Base-by-base conservation (phyloP, 495 filamentous ascomycete species). In the Parathielavia appendiculata region DNA sequence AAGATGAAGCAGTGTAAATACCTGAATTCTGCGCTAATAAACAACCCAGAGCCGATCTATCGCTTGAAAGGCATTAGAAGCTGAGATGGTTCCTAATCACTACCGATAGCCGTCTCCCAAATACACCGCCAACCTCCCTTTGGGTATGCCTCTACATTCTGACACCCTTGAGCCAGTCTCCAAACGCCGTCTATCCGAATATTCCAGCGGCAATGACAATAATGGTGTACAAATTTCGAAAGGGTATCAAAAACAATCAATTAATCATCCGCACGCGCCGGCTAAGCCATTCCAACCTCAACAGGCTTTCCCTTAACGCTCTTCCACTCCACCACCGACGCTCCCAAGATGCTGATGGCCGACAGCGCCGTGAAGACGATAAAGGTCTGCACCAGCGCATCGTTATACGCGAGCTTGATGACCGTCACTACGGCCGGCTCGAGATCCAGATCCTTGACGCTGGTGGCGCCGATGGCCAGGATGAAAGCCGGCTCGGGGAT, bases 261-360 rank as follows among this genome's bases (percentile, higher is more conserved):
- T n/a, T 36, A 0, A 47, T 16, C 1, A 39, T 26, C 26, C 43
- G 23, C 17, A 34, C 3, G 9, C 36, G 5, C 4, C 39, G n/a
- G 22, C 26, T 34, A 83, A n/a, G 77, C 83, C 46, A 78, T 72
- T 11, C 71, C 75, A 64, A 79, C 73, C 67, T 89, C 86, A 53
- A 90, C 76, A 58, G 88, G 87, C 82, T 88, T 91, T 2, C 87
- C 90, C 77, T 92, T 92, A 19, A 96, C 89, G 41, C 81, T 87
- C 63, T 80, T 82, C 91, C 90, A 95, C 71, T 93, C 83, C 10
- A 91, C 75, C 6, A 78, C 73, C 3, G 79, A 62, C 3, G 79
- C 75, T 1, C 83, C 88, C 48, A 92, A 19, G 5, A 90, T 73
- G 5, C 82, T 80, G 0, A 87, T 46, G 10, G 76, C 78, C 10